Evolutionary conservation across 2,329 filamentous ascomycete genomes (phyloP).

Genomic region (Phialocephala subalpina): DNA sequence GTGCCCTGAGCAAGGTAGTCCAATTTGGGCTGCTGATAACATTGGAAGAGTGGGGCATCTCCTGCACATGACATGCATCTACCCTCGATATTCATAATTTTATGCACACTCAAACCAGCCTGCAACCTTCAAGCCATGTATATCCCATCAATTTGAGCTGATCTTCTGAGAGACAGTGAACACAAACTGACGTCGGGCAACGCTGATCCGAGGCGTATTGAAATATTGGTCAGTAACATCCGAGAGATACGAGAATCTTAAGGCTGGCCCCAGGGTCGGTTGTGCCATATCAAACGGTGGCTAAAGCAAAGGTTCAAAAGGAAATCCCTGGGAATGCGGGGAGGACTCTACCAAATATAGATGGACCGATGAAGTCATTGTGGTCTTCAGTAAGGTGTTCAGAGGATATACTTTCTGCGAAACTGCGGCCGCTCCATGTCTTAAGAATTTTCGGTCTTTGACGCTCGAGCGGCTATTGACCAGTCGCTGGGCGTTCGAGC

Average conservation of each 20-base stretch:
- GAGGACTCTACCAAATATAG: not conserved
- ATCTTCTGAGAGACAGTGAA: conserved; percentile 4
- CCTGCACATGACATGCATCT: conserved; percentile 8
- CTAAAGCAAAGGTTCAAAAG: not conserved
- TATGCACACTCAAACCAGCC: conserved; percentile 13
- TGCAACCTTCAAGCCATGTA: not conserved
- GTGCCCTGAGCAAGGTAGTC: not conserved
- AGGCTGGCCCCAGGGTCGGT: not conserved
- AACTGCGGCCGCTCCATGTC: conserved; percentile 5
- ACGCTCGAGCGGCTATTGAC: conserved; percentile 6
- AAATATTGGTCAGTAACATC: not conserved
- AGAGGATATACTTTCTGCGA: not conserved
- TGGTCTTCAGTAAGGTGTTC: not conserved
- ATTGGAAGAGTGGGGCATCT: not conserved
- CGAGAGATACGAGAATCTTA: not conserved
- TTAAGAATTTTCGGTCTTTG: not conserved
- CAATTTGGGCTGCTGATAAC: conserved; percentile 7
- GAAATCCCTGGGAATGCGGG: not conserved
- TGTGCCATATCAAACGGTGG: not conserved
- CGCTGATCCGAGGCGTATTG: not conserved
- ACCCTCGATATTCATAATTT: conserved; percentile 12
- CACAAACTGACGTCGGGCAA: not conserved
- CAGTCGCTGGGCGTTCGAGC: not conserved
- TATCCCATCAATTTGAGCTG: conserved; percentile 1
- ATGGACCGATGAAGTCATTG: conserved; percentile 8